Base-by-base conservation (phyloP, 345 rosid genomes). In the Pistacia integerrima region DNA sequence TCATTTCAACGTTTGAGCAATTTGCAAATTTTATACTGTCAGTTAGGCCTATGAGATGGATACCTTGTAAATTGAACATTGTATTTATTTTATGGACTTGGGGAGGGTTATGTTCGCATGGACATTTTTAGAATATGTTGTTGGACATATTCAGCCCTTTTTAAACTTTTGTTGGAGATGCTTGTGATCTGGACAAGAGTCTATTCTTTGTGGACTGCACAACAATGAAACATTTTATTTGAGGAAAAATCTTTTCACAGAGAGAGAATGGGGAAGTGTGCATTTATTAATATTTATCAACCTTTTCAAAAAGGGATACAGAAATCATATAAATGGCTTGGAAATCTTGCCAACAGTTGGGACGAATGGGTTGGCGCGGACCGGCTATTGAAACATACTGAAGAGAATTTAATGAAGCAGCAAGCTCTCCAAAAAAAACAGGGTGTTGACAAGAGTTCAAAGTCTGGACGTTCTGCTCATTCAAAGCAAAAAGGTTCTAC, bases 291-390 rank as follows among this genome's bases (percentile, higher is more conserved):
- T 76, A 74, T 78, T 72, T 69, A 83, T 73, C 72, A 79, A 67
- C 78, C 66, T 82, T 79, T 62, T 20, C 28, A 62, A 70, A 78
- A 82, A 82, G 86, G 71, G 74, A 74, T 69, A 76, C 57, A 28
- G 70, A 69, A 81, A 81, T 72, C 76, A 81, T 77, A 62, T 73
- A 61, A 60, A 75, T 85, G 84, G 88, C 74, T 85, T 87, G 87
- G 80, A 82, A 85, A 86, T 84, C 64, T 79, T 85, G 82, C 79
- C 77, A 81, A 82, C 97, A 93, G 98, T 77, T 96, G 97, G 99
- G 98, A 96, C 76, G 98, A 96, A 82, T 93, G 99, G 99, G 94
- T 92, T 80, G 92, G 91, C 1, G 77, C 70, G 14, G 97, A 92
- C 18, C 89, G 93, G 67, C 81, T 96, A 76, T 58, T 88, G 87